Conservation (phyloP, 345 rosid genomes). For the Populus tremula region DNA sequence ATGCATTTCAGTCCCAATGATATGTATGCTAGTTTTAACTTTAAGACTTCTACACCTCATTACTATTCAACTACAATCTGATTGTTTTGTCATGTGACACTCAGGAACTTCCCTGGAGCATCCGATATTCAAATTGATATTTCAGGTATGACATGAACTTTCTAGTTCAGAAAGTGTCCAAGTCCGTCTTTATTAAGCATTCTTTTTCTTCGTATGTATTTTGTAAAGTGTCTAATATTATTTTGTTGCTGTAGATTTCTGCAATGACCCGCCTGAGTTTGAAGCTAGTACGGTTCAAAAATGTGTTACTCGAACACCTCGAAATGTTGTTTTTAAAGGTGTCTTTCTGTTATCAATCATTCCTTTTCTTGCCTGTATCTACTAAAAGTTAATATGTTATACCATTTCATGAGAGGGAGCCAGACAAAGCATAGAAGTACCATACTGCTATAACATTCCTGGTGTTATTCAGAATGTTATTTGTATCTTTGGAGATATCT, state of each 20-base stretch:
- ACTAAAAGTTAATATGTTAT: background rate
- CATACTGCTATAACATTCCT: background rate
- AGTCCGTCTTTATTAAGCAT: background rate
- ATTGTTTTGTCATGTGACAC: constrained; percentile 19
- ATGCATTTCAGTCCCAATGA: constrained; percentile 49
- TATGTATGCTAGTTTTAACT: constrained; percentile 47
- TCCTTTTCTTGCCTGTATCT: background rate
- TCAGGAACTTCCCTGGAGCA: constrained; percentile 50
- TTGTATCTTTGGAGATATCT: background rate
- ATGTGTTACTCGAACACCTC: constrained; percentile 48
- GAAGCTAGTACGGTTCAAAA: constrained; percentile 48
- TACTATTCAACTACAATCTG: constrained; percentile 18
- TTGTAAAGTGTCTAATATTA: constrained; percentile 2
- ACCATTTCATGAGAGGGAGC: background rate
- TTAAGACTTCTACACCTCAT: constrained; percentile 15
- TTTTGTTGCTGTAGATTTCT: constrained; percentile 45
- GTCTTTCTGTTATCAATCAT: constrained; percentile 1
- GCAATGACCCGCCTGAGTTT: constrained; percentile 41
- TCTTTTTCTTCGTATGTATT: background rate
- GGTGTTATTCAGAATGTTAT: background rate
- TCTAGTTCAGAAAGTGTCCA: background rate
- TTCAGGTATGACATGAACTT: constrained; percentile 37
- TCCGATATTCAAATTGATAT: constrained; percentile 57
- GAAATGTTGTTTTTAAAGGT: constrained; percentile 80
- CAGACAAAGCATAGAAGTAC: background rate